phyloP scores from a whole-genome alignment of 805 yeast genomes.

The Metschnikowia similis region DNA sequence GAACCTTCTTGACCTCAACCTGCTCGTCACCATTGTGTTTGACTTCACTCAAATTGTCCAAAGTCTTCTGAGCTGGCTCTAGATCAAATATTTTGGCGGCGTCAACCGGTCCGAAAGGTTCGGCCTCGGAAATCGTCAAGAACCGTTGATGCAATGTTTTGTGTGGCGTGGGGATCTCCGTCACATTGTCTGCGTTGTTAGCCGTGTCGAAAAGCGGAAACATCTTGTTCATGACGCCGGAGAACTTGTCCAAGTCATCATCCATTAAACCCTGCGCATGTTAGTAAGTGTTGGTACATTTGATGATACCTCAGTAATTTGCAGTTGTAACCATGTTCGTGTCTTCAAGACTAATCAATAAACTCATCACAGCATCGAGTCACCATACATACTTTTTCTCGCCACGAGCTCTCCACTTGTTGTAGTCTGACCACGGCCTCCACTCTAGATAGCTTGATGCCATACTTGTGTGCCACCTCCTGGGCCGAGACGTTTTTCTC shows the following conservation, averaged over 20 bases:
- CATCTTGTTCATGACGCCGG: constrained; percentile 65
- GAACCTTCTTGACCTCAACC: constrained; percentile 26
- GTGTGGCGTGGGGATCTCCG: constrained; percentile 91
- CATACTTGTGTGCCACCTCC: constrained; percentile 72
- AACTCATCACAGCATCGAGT: constrained; percentile 42
- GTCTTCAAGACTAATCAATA: constrained; percentile 82
- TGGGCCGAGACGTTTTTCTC: constrained; percentile 56
- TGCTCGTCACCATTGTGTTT: constrained; percentile 46
- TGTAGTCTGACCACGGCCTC: constrained; percentile 80
- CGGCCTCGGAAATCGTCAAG: constrained; percentile 86
- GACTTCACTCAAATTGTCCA: constrained; percentile 61
- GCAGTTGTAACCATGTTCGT: constrained; percentile 47
- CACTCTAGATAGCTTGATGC: constrained; percentile 77
- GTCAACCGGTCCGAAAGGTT: constrained; percentile 93
- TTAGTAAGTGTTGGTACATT: constrained; percentile 27
- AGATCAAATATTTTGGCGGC: constrained; percentile 82
- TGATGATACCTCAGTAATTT: constrained; percentile 15
- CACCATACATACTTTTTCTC: constrained; percentile 50
- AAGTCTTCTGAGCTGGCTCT: constrained; percentile 82
- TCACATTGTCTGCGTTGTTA: constrained; percentile 61
- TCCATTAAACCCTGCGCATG: constrained; percentile 44
- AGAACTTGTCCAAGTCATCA: constrained; percentile 55
- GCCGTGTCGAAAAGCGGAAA: constrained; percentile 63
- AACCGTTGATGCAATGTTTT: constrained; percentile 79
- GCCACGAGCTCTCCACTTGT: constrained; percentile 61